Percentiles rank a stretch among this genome's conserved stretches.
These are phyloP conservation scores for Isabelozyma gotoi DNA, from an alignment of 805 yeast species.

Conservation along the genomic window DNA sequence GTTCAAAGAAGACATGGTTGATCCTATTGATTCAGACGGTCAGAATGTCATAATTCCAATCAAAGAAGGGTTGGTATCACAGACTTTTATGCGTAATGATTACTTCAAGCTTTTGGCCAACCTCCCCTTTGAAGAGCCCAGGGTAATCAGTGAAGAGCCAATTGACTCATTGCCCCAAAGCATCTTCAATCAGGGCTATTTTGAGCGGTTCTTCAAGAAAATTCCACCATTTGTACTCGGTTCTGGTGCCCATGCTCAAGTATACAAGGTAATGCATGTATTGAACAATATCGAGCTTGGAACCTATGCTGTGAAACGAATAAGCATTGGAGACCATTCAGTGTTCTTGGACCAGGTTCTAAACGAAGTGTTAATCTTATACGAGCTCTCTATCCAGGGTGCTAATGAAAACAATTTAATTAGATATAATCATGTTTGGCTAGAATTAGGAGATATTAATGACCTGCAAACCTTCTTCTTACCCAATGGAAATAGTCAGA, in stretches of 20 bases:
- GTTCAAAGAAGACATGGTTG: background rate
- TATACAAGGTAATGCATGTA: conserved; percentile 80
- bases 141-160: background rate
- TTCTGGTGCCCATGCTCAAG: conserved; percentile 82
- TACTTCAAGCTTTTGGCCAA: conserved; percentile 35
- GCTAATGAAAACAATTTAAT: conserved; percentile 60
- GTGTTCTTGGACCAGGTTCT: conserved; percentile 68
- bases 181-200: conserved; percentile 82
- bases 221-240: conserved; percentile 59
- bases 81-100: conserved; percentile 32
- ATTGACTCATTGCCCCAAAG: conserved; percentile 42
- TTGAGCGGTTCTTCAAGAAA: conserved; percentile 64
- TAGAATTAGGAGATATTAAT: conserved; percentile 62
- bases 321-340: conserved; percentile 77
- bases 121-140: conserved; percentile 14
- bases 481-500: conserved; percentile 7
- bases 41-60: too few relatives aligned
- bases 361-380: conserved; percentile 74
- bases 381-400: conserved; percentile 44
- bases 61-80: conserved; percentile 2
- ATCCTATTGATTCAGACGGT: background rate
- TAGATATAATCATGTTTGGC: conserved; percentile 89
- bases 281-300: conserved; percentile 73
- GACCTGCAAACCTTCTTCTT: conserved; percentile 39
- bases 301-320: conserved; percentile 78